Percentiles rank a stretch among this genome's conserved stretches.
phyloP scores from a whole-genome alignment of 1,284 basidiomycete genomes.

The Heterobasidion irregulare region DNA sequence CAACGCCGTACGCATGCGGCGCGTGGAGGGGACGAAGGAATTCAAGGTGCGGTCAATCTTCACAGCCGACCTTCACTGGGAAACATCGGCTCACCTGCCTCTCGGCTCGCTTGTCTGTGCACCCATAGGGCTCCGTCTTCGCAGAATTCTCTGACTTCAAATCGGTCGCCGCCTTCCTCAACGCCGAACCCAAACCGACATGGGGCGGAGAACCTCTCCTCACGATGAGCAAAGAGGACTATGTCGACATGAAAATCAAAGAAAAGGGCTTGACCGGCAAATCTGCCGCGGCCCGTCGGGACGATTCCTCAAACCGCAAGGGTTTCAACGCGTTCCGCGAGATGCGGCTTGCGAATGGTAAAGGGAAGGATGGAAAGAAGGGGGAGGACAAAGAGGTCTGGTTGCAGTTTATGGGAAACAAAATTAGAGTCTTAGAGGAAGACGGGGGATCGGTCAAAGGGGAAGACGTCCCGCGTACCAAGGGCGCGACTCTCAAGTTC shows the following conservation, averaged over 20 bases:
- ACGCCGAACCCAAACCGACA: conserved; percentile 69
- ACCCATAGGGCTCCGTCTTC: conserved; percentile 79
- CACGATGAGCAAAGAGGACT: conserved; percentile 89
- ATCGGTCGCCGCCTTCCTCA: conserved; percentile 71
- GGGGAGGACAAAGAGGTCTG: conserved; percentile 37
- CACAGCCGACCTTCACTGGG: no score
- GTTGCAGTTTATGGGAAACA: conserved; percentile 63
- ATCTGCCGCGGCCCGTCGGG: conserved; percentile 47
- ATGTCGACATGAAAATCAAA: conserved; percentile 96
- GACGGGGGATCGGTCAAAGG: conserved; percentile 62
- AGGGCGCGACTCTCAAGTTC: conserved; percentile 71
- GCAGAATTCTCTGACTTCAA: conserved; percentile 79
- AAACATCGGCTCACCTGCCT: not conserved
- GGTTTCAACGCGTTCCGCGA: conserved; percentile 90
- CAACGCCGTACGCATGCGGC: conserved; percentile 84
- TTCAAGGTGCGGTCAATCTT: conserved; percentile 61
- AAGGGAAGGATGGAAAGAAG: conserved; percentile 32
- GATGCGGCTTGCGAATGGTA: conserved; percentile 44
- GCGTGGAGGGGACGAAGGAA: conserved; percentile 59
- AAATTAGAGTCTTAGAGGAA: conserved; percentile 57
- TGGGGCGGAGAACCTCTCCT: conserved; percentile 72
- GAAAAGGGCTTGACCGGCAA: conserved; percentile 84
- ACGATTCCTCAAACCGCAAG: conserved; percentile 36
- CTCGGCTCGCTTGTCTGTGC: not conserved
- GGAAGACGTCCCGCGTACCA: conserved; percentile 64